A percentile compares a stretch with the other conserved stretches of the same genome.
Evolutionary conservation across 306 rosid genomes (phyloP).

Genomic region (peach (Prunus persica)): Prunus_persica_NCBIv2 NC_034014.1:3787501-3788000

Average conservation of each 20-base stretch:
- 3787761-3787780: conserved; percentile 31
- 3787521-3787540: neutral
- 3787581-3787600: conserved; percentile 42
- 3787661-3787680: conserved; percentile 42
- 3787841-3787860: conserved; percentile 38
- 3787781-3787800: conserved; percentile 39
- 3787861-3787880: conserved; percentile 45
- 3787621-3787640: conserved; percentile 41
- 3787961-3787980: conserved; percentile 49
- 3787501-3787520: neutral
- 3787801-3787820: conserved; percentile 48
- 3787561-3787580: conserved; percentile 44
- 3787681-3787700: conserved; percentile 44
- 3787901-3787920: conserved; percentile 54
- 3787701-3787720: conserved; percentile 24
- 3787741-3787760: conserved; percentile 39
- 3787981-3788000: conserved; percentile 46
- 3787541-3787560: neutral
- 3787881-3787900: conserved; percentile 43
- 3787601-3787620: conserved; percentile 57
- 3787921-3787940: conserved; percentile 46
- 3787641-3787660: conserved; percentile 42
- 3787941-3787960: conserved; percentile 44
- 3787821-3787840: conserved; percentile 43
- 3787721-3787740: conserved; percentile 41